A percentile compares a stretch with the other conserved stretches of the same genome.
phyloP scores from a whole-genome alignment of 139 green algal genomes.

The Pseudopediastrum boryanum region DNA sequence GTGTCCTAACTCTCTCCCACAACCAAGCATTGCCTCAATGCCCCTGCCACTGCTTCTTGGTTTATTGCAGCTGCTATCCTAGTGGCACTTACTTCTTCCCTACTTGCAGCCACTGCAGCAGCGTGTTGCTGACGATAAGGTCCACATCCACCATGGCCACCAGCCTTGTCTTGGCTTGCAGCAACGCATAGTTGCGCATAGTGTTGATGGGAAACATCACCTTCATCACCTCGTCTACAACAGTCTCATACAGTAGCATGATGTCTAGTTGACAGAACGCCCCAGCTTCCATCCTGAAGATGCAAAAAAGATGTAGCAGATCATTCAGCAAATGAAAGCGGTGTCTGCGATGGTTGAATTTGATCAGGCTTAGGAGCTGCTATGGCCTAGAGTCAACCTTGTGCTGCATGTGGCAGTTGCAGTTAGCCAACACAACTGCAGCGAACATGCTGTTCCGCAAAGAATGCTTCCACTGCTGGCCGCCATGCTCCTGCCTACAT shows the following conservation, averaged over 20 bases:
- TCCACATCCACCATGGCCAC: conserved; percentile 59
- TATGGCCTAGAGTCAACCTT: too few relatives aligned
- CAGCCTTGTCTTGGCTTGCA: conserved; percentile 44
- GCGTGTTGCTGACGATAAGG: conserved; percentile 40
- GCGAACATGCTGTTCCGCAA: too few relatives aligned
- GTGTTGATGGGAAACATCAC: conserved; percentile 59
- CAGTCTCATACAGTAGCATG: conserved; percentile 52
- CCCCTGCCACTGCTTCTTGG: background rate
- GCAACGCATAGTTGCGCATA: conserved; percentile 53
- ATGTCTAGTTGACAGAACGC: conserved; percentile 42
- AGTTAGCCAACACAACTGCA: too few relatives aligned
- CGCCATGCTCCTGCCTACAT: too few relatives aligned
- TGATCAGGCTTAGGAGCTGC: too few relatives aligned
- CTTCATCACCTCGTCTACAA: conserved; percentile 42
- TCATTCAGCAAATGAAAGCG: too few relatives aligned
- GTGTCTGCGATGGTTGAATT: too few relatives aligned
- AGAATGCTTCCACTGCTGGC: too few relatives aligned
- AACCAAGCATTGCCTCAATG: background rate
- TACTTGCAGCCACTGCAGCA: conserved; percentile 22
- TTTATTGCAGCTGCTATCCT: background rate
- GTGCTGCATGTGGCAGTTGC: too few relatives aligned
- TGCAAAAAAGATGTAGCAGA: background rate
- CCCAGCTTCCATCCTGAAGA: conserved; percentile 36
- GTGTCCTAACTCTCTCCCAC: background rate
- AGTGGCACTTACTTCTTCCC: conserved; percentile 15